Base-by-base conservation (phyloP, 352 stramenopile genomes). In the Globisporangium yorkense region DNA sequence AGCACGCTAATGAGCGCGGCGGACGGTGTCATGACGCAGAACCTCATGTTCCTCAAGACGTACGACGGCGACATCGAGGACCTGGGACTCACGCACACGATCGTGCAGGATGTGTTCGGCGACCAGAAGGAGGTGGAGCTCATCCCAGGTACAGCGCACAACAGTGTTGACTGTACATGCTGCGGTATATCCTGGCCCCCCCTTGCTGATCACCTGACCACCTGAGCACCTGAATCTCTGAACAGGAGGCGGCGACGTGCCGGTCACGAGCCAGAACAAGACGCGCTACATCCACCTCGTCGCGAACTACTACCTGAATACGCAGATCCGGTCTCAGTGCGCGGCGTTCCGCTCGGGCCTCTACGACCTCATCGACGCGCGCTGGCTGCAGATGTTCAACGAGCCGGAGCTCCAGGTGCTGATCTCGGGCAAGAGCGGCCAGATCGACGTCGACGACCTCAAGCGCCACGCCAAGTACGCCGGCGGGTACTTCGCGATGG, bases 281-380 rank as follows among this genome's bases (percentile, higher is more conserved):
- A 94, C 94, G 35, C 80, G 89, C 8, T 99, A 99, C 69, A 96
- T 99, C 53, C 91, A 98, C 59, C 62, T 98, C 16, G 88, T 98
- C 15, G 94, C 96, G 2, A 98, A 99, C 62, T 92, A 98, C 73
- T 95, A 98, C 71, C 81, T 99, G 59, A 99, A 98, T 74, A 78
- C 92, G 46, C 75, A 95, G 54, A 92, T 89, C 35, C 70, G 87
- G 41, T 77, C 88, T n/a, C 93, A 98, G 72, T 92, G 88, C 29
- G 74, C 96, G 61, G 96, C 95, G 4, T 98, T 99, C 60, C 87
- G 90, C 6, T 66, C 81, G 21, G 96, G 96, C 2, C 62, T 99
- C 6, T 91, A 78, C 47, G 88, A 98, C 54, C 85, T 98, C 29
- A 97, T 99, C 57, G 84, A 98, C 61, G 67, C 80, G 35, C 75